Conservation (phyloP, 2,329 filamentous ascomycete genomes). For the Dothiorella sarmentorum region DNA sequence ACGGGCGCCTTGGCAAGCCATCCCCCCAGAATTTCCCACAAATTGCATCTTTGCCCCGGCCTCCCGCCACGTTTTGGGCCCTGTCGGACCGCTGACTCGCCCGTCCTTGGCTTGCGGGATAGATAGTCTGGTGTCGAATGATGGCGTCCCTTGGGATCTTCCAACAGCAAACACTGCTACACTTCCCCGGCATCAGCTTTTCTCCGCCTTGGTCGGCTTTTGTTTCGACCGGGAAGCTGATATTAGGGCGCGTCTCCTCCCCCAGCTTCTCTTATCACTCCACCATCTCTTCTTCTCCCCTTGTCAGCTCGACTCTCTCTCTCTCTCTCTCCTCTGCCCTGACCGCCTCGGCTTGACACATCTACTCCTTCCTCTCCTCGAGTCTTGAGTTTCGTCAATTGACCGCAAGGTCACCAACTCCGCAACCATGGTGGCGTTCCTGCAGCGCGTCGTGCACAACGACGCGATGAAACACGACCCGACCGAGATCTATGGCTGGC, state of each 20-base stretch:
- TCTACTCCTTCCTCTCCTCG: neutral
- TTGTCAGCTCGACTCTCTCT: neutral
- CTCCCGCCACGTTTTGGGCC: slow-evolving; percentile 8
- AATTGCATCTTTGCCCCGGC: slow-evolving; percentile 1
- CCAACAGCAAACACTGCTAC: too few species aligned
- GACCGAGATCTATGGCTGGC: slow-evolving; percentile 66
- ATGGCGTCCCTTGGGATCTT: neutral
- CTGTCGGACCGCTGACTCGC: neutral
- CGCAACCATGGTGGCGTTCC: slow-evolving; percentile 31
- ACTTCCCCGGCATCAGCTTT: neutral
- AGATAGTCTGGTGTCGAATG: neutral
- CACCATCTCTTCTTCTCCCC: neutral
- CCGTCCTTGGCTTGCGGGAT: neutral
- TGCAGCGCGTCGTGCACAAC: slow-evolving; percentile 61
- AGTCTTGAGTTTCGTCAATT: neutral
- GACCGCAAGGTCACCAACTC: slow-evolving; percentile 6
- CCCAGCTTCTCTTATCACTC: neutral
- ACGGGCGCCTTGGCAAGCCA: slow-evolving; percentile 11
- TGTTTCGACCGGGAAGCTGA: neutral
- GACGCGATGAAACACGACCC: slow-evolving; percentile 68
- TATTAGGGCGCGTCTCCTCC: neutral
- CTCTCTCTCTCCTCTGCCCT: neutral
- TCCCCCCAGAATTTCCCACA: slow-evolving; percentile 13
- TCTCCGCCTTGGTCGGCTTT: neutral
- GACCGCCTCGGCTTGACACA: neutral